phyloP scores from a whole-genome alignment of 2,329 filamentous ascomycete species.

The Stachybotrys chlorohalonatus region DNA sequence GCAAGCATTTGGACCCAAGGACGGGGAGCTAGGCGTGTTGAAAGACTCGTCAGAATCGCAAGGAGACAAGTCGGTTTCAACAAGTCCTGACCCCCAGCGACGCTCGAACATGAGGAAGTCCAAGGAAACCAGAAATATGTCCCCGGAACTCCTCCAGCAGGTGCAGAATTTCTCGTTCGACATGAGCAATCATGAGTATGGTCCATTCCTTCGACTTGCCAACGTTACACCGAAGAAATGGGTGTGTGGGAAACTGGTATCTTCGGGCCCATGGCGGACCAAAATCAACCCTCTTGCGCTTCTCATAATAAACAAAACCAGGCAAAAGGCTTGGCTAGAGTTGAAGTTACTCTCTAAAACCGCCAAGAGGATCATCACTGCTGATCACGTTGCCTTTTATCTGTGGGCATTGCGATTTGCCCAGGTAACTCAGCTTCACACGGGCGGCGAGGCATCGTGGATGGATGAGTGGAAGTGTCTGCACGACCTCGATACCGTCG shows the following conservation, averaged over 20 bases:
- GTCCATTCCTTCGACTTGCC: not conserved
- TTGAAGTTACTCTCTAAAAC: not conserved
- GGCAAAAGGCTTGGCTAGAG: not conserved
- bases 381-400: not conserved
- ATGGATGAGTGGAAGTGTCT: not conserved
- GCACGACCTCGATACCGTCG: conserved; percentile 7
- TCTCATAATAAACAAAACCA: not conserved
- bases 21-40: too few relatives aligned
- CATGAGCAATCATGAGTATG: not conserved
- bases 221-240: too few relatives aligned
- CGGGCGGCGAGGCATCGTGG: not conserved
- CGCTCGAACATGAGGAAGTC: too few relatives aligned
- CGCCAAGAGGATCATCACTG: not conserved
- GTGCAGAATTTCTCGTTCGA: not conserved
- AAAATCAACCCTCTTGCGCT: not conserved
- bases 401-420: not conserved
- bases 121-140: too few relatives aligned
- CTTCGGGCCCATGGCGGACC: not conserved
- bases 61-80: too few relatives aligned
- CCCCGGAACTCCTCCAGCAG: not conserved
- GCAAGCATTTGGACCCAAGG: too few relatives aligned
- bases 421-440: not conserved
- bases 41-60: too few relatives aligned
- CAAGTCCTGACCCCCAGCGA: too few relatives aligned
- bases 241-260: too few relatives aligned